These are phyloP conservation scores for Rubus idaeus DNA, from an alignment of 306 rosid genomes.

Conservation along the genomic window DNA sequence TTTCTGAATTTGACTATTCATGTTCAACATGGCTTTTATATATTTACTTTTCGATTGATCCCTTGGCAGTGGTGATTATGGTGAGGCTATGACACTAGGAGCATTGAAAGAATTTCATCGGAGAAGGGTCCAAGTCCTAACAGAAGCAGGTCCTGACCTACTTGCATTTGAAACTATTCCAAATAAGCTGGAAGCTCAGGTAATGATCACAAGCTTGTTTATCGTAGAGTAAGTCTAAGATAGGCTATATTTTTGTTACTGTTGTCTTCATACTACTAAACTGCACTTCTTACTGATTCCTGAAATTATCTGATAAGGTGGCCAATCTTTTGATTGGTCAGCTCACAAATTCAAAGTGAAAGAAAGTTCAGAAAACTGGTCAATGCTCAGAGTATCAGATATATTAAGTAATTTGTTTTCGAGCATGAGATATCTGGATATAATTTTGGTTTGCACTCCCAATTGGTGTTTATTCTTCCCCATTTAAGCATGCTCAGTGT, in stretches of 20 bases:
- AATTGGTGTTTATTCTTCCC: not conserved
- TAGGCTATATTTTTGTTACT: not conserved
- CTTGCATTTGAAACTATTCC: slow-evolving; percentile 95
- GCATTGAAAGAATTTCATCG: slow-evolving; percentile 78
- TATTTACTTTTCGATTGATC: slow-evolving; percentile 15
- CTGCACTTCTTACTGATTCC: not conserved
- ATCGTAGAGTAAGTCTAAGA: not conserved
- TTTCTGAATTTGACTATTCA: not conserved
- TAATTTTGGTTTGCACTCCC: not conserved
- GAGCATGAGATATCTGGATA: not conserved
- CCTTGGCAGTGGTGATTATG: slow-evolving; percentile 68
- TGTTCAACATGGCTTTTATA: slow-evolving; percentile 5
- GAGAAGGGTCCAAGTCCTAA: slow-evolving; percentile 75
- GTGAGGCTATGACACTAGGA: slow-evolving; percentile 62
- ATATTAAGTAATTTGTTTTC: not conserved
- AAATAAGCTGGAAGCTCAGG: slow-evolving; percentile 84
- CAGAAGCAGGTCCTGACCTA: slow-evolving; percentile 68
- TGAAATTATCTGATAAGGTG: not conserved
- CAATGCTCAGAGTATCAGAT: not conserved
- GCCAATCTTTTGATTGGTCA: not conserved
- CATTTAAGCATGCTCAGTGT: slow-evolving; percentile 3
- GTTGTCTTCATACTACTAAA: not conserved
- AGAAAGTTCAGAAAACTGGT: not conserved
- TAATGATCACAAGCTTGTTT: slow-evolving; percentile 23
- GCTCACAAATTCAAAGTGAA: not conserved